These are phyloP conservation scores for Colletotrichum agaves DNA, from an alignment of 2,329 filamentous ascomycete species.

Conservation along the genomic window DNA sequence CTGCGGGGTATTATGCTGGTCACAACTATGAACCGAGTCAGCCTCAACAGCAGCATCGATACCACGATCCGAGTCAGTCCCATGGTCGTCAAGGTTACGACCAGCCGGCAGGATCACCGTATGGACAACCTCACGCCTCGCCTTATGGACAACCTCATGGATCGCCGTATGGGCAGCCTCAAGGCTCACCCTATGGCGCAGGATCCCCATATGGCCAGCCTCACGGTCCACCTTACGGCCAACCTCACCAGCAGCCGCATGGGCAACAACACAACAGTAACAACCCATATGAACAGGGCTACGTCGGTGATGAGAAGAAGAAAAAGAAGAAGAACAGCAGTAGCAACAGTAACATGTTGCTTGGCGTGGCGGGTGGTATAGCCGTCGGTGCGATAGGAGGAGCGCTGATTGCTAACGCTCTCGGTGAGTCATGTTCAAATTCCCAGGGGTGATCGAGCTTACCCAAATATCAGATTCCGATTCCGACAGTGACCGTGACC, in stretches of 20 bases:
- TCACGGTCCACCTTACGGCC: neutral
- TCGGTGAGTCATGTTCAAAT: slow-evolving; percentile 56
- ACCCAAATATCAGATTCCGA: neutral
- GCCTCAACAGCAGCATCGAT: slow-evolving; percentile 8
- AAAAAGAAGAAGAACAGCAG: slow-evolving; percentile 53
- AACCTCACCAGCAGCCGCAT: slow-evolving; percentile 5
- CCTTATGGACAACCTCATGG: slow-evolving; percentile 3
- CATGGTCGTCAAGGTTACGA: neutral
- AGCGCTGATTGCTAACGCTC: slow-evolving; percentile 64
- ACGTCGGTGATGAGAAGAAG: slow-evolving; percentile 28
- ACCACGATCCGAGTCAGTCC: slow-evolving; percentile 2
- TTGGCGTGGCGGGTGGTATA: slow-evolving; percentile 67
- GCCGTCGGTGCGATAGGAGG: slow-evolving; percentile 67
- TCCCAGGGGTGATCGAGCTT: accelerated
- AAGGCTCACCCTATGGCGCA: slow-evolving; percentile 9
- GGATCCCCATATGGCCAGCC: neutral
- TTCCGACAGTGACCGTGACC: slow-evolving; percentile 17
- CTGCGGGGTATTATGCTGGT: slow-evolving; percentile 29
- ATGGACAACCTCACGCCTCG: slow-evolving; percentile 6
- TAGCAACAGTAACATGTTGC: slow-evolving; percentile 61
- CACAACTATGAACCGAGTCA: slow-evolving; percentile 18
- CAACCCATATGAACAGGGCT: slow-evolving; percentile 24
- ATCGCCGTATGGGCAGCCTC: slow-evolving; percentile 2
- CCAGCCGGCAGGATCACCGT: neutral
- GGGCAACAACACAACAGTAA: neutral